Evolutionary conservation across 192 early-diverging fungal species (phyloP).

Genomic region (Podila clonocystis): DNA sequence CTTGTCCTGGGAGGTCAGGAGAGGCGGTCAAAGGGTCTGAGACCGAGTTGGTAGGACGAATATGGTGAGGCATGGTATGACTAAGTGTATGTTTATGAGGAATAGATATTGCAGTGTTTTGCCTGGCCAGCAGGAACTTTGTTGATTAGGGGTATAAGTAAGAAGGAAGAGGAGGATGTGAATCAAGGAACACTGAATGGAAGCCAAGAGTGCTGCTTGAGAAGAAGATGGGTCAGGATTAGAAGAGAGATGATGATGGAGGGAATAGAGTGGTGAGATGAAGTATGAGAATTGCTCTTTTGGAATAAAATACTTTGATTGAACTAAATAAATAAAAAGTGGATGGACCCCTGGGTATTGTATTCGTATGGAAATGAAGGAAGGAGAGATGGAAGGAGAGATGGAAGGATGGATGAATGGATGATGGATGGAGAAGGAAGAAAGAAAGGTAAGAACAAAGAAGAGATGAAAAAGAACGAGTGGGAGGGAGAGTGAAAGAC

Average conservation of each 20-base stretch:
- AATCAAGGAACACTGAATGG: background rate
- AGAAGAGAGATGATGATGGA: slow-evolving; percentile 1
- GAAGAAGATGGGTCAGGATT: background rate
- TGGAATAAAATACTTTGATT: background rate
- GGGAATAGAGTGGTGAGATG: background rate
- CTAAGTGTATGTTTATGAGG: background rate
- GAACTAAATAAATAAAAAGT: background rate
- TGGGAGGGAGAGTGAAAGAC: background rate
- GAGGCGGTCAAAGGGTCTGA: background rate
- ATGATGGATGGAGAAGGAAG: background rate
- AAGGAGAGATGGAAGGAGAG: background rate
- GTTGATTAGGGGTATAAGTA: background rate
- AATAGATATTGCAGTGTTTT: background rate
- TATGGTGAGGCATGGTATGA: background rate
- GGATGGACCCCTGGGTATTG: background rate
- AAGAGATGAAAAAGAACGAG: background rate
- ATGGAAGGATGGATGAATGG: background rate
- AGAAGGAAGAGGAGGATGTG: background rate
- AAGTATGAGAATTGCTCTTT: background rate
- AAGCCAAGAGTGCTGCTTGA: background rate
- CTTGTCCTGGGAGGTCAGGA: slow-evolving; percentile 16
- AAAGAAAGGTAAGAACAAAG: background rate
- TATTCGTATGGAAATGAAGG: background rate
- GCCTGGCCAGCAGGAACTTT: slow-evolving; percentile 2
- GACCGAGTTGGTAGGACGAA: background rate